Evolutionary conservation across 768 basidiomycete genomes (phyloP), one percentile per base, ranked within the genome.

Genomic region (Podaxis pistillaris): DNA sequence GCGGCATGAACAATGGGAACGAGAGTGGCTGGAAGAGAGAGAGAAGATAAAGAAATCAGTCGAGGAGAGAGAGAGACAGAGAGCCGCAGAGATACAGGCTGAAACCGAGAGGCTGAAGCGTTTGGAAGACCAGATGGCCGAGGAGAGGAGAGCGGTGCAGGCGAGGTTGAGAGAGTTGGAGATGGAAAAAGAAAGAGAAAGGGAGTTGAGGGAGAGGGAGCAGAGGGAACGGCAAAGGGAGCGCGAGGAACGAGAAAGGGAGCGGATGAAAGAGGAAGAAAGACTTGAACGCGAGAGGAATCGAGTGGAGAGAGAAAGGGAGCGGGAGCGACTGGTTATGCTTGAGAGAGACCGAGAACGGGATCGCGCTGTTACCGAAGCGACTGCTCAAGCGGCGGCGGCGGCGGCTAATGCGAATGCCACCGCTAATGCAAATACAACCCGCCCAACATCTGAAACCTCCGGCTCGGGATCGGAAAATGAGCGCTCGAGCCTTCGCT

Each of bases 381-480:
- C 52, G 12, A 36, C 52, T 47, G 52, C 53, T 1, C 56, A 56
- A 56, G 58, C 49, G 4, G 58, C 49, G 3, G 13, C 41, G 2
- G 51, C 51, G 4, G 17, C 52, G 1, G 38, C 38, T 5, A 33
- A 28, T 15, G 59, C 59, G 15, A 33, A 15, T 22, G 44, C 30
- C 2, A 22, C 60, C 17, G 22, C 40, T 37, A 24, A 17, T 9
- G 37, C 51, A n/a, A 41, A 13, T 60, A 49, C 60, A 8, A 17
- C 60, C 4, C 44, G 60, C 8, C 17, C 58, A 6, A 37, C 19
- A 15, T 59, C 58, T 1, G 47, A 38, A 17, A 28, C 57, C 9
- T 60, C 59, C 13, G 51, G 19, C 11, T 60, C 59, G n/a, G 50
- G 44, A 6, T 55, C 54, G 24, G 61, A 56, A n/a, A 38, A 24